Base-by-base conservation (phyloP, 495 filamentous ascomycete genomes). In the Tuber borchii region DNA sequence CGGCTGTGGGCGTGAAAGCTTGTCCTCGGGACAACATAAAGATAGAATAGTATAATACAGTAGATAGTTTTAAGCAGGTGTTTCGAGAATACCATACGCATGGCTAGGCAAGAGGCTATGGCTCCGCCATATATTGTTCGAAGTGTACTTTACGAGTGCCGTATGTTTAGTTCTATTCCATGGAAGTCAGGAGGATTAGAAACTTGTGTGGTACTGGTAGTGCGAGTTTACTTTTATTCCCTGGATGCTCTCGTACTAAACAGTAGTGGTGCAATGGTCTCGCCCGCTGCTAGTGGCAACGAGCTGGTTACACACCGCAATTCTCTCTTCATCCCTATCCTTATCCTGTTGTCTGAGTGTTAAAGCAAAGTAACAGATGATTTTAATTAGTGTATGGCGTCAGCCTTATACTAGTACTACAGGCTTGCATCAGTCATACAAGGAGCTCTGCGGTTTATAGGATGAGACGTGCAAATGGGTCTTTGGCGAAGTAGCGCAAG, bases 101-200 rank as follows among this genome's bases (percentile, higher is more conserved):
- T 61, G 56, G 56, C 56, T 61, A n/a, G 56, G 56, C n/a, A 31
- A 31, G 56, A 61, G 56, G 56, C 56, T 31, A 61, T 61, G 56
- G 17, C 56, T 5, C 56, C 10, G 2, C 56, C 56, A 43, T 43
- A 9, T 43, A 43, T 12, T 10, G 56, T 61, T 61, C 10, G 56
- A n/a, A 26, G n/a, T 61, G 56, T 61, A 40, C 39, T 40, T 40
- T 40, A 61, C 26, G 56, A 61, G n/a, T n/a, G 48, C 48, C 8
- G 48, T 31, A 31, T 2, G 10, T 61, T n/a, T 31, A 5, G 51
- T 17, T 31, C n/a, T 31, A 6, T 14, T 17, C 2, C 12, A 16
- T 61, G 56, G 56, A 61, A 31, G 12, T 12, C 16, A n/a, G 56
- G n/a, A 61, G 12, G 22, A 31, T 31, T 61, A 61, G 56, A 31